These are phyloP conservation scores for Carpinus fangiana DNA, from an alignment of 306 rosid genomes.

Conservation along the genomic window DNA sequence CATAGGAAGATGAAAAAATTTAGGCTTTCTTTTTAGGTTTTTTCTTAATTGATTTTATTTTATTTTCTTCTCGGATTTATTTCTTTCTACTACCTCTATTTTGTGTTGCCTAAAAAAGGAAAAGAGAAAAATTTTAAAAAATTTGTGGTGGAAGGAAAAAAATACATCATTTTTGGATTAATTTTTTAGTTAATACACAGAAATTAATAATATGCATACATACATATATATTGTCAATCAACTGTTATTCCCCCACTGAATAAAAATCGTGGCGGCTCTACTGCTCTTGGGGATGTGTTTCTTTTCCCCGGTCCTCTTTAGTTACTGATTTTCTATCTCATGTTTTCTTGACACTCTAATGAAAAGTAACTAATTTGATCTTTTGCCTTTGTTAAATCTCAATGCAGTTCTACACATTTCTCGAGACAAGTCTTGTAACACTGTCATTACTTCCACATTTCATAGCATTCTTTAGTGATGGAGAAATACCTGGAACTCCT, in stretches of 20 bases:
- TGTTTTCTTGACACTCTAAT: too few relatives aligned
- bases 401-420: constrained; percentile 94
- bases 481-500: constrained; percentile 93
- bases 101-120: too few relatives aligned
- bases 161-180: background rate
- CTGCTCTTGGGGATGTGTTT: background rate
- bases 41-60: too few relatives aligned
- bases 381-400: constrained; percentile 24
- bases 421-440: constrained; percentile 91
- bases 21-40: too few relatives aligned
- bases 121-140: too few relatives aligned
- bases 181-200: too few relatives aligned
- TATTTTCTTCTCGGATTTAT: too few relatives aligned
- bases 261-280: too few relatives aligned
- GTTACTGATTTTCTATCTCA: background rate
- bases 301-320: background rate
- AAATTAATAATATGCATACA: too few relatives aligned
- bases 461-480: constrained; percentile 86
- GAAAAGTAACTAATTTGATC: constrained; percentile 19
- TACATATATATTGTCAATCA: background rate
- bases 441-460: constrained; percentile 82
- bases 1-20: background rate
- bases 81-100: too few relatives aligned
- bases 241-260: background rate
- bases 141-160: background rate